Evolutionary conservation across 2,329 filamentous ascomycete species (phyloP).

Genomic region (Claviceps spartinae): DNA sequence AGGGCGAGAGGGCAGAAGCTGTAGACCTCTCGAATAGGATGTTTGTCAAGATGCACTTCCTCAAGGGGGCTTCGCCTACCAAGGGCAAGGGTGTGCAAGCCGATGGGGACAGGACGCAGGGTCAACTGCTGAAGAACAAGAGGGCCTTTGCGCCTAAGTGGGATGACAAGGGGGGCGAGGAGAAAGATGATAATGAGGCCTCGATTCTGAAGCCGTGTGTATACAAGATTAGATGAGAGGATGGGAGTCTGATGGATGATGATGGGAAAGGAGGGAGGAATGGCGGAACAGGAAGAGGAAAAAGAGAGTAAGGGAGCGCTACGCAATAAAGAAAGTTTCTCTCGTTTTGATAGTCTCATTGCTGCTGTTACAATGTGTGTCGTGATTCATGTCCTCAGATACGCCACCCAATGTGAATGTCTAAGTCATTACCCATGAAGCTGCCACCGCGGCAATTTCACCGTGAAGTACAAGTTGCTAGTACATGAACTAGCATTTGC

Average conservation of each 20-base stretch:
- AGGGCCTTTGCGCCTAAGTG: constrained; percentile 41
- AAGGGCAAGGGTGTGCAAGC: constrained; percentile 58
- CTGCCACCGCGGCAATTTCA: neutral
- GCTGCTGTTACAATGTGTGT: neutral
- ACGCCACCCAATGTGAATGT: neutral
- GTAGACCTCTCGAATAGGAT: constrained; percentile 87
- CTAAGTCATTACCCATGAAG: neutral
- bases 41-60: constrained; percentile 95
- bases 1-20: constrained; percentile 43
- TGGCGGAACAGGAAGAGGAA: neutral
- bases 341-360: neutral
- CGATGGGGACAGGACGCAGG: constrained; percentile 27
- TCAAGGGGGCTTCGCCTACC: constrained; percentile 63
- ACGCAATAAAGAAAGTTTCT: neutral
- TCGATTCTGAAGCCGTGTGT: constrained; percentile 80
- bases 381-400: neutral
- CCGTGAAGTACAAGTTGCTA: no score
- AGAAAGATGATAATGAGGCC: constrained; percentile 50
- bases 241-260: neutral
- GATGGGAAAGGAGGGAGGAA: neutral
- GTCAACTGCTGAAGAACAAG: constrained; percentile 34
- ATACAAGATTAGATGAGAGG: constrained; percentile 68
- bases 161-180: constrained; percentile 37
- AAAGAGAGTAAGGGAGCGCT: neutral
- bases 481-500: neutral